Evolutionary conservation across 805 yeast species (phyloP).

Genomic region (Candida maris): DNA sequence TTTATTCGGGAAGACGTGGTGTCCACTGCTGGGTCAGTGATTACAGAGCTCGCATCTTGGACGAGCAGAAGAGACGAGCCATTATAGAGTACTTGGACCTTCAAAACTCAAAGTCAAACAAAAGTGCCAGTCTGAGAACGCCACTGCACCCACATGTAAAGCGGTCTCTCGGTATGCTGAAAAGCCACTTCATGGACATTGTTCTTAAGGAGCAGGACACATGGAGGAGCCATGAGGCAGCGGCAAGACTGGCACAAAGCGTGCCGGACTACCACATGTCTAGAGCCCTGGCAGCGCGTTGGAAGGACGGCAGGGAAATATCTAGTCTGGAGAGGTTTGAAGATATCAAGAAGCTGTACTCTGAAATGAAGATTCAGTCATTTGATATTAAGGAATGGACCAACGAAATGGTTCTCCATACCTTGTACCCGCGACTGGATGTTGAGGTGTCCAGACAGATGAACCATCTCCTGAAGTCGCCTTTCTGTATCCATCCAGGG

Average conservation of each 20-base stretch:
- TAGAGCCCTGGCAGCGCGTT: constrained; percentile 49
- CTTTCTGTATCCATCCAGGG: constrained; percentile 94
- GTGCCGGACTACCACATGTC: constrained; percentile 59
- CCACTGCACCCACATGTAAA: constrained; percentile 89
- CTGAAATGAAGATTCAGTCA: constrained; percentile 31
- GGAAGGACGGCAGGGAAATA: constrained; percentile 53
- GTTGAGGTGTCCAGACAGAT: constrained; percentile 86
- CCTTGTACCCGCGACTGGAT: constrained; percentile 89
- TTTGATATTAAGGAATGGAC: constrained; percentile 59
- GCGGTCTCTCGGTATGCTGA: constrained; percentile 67
- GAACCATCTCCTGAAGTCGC: constrained; percentile 90
- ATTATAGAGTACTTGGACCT: constrained; percentile 83
- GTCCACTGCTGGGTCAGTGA: constrained; percentile 99
- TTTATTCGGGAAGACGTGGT: constrained; percentile 97
- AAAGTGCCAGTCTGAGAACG: constrained; percentile 51
- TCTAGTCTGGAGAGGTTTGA: constrained; percentile 72
- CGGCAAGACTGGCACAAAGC: constrained; percentile 55
- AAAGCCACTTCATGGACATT: constrained; percentile 57
- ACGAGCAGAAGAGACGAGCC: constrained; percentile 71
- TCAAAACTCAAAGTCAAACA: constrained; percentile 50
- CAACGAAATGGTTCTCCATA: constrained; percentile 74
- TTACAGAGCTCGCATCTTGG: constrained; percentile 66
- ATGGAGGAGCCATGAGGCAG: constrained; percentile 58
- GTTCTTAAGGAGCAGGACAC: constrained; percentile 84
- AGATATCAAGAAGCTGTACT: constrained; percentile 58